phyloP scores from a whole-genome alignment of 352 stramenopile species.

The Globisporangium camurandrum region DNA sequence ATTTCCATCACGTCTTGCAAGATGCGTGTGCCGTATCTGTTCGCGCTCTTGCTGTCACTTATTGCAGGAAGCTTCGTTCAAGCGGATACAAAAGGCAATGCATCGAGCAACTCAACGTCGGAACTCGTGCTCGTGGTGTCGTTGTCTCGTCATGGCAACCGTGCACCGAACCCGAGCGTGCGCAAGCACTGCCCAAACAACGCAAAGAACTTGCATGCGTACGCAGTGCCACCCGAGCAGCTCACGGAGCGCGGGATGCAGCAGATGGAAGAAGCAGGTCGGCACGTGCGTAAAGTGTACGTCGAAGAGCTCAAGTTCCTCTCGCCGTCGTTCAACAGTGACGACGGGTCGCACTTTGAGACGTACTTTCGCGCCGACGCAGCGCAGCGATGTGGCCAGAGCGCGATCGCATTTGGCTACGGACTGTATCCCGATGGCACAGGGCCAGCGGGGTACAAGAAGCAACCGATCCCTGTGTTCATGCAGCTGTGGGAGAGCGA shows the following conservation, averaged over 20 bases:
- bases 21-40: conserved; percentile 6
- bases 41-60: conserved; percentile 5
- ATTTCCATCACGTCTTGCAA: background rate
- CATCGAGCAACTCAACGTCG: conserved; percentile 15
- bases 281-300: conserved; percentile 68
- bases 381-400: conserved; percentile 62
- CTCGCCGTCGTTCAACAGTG: conserved; percentile 56
- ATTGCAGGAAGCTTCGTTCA: background rate
- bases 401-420: conserved; percentile 56
- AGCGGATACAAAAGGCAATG: background rate
- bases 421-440: conserved; percentile 66
- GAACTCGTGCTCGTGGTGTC: conserved; percentile 64
- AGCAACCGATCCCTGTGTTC: conserved; percentile 65
- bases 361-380: conserved; percentile 67
- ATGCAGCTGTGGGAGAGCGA: conserved; percentile 79
- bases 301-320: conserved; percentile 56
- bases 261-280: conserved; percentile 52
- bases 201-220: conserved; percentile 39
- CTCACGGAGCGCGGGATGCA: conserved; percentile 68
- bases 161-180: conserved; percentile 56
- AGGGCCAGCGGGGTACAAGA: conserved; percentile 39
- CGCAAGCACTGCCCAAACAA: conserved; percentile 66
- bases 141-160: conserved; percentile 63
- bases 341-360: conserved; percentile 53
- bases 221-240: conserved; percentile 61